These are phyloP conservation scores for Akanthomyces lecanii DNA, from an alignment of 2,329 filamentous ascomycete species.

Conservation along the genomic window DNA sequence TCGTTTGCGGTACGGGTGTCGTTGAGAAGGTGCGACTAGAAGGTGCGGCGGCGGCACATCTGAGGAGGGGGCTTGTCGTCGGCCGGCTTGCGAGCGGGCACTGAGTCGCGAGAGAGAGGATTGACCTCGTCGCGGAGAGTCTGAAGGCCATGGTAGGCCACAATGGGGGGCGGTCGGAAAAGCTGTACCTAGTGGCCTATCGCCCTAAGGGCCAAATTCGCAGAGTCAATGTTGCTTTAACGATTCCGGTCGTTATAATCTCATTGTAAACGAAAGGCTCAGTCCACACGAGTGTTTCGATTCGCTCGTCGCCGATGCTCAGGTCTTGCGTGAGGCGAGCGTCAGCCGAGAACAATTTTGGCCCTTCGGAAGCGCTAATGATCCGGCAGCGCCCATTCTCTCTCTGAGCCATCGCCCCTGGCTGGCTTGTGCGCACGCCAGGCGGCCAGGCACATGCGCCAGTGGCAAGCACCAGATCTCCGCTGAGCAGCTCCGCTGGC, in stretches of 20 bases:
- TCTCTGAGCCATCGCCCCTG: not conserved
- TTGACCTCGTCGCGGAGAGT: slow-evolving; percentile 12
- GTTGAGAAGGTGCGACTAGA: slow-evolving; percentile 34
- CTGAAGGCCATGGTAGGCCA: slow-evolving; percentile 11
- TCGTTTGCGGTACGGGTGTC: slow-evolving; percentile 31
- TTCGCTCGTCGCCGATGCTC: not conserved
- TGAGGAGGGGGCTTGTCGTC: not conserved
- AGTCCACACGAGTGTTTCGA: not conserved
- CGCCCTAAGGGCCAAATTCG: not conserved
- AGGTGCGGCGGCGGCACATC: slow-evolving; percentile 1
- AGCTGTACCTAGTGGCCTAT: not conserved
- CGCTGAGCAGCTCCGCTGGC: not conserved
- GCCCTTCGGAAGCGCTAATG: slow-evolving; percentile 16
- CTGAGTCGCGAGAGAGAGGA: slow-evolving; percentile 10
- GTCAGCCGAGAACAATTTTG: slow-evolving; percentile 12
- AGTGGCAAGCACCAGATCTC: not conserved
- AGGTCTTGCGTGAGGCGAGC: not conserved
- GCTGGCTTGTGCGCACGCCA: no score
- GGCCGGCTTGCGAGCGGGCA: not conserved
- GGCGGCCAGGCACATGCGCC: not conserved
- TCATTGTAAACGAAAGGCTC: not conserved
- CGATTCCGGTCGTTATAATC: not conserved
- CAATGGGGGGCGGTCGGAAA: not conserved
- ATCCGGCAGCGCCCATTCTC: slow-evolving; percentile 6
- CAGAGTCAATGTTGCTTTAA: not conserved